phyloP scores from a whole-genome alignment of 176 grass and related monocot species.

The Pontederia paniculata region DNA sequence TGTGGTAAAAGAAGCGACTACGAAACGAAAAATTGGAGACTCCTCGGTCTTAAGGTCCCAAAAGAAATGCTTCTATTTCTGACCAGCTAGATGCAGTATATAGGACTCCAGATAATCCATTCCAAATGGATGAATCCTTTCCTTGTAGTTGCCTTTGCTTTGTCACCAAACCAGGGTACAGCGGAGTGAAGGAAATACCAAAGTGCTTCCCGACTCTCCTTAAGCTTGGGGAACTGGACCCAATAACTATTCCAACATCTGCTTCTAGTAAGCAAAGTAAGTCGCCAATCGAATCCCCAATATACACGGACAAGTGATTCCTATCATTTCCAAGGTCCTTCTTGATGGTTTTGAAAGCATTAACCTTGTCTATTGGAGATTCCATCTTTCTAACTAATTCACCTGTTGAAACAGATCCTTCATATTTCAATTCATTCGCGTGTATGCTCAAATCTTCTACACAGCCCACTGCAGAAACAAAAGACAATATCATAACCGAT shows the following conservation, averaged over 20 bases:
- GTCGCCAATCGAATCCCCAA: conserved; percentile 87
- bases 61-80: conserved; percentile 75
- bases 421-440: conserved; percentile 83
- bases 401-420: conserved; percentile 84
- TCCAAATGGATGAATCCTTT: conserved; percentile 36
- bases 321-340: conserved; percentile 8
- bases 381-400: conserved; percentile 69
- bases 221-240: conserved; percentile 56
- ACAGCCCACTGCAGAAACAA: conserved; percentile 59
- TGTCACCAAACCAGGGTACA: conserved; percentile 52
- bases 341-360: conserved; percentile 66
- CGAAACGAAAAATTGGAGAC: too few relatives aligned
- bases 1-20: too few relatives aligned
- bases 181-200: conserved; percentile 66
- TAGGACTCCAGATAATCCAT: conserved; percentile 61
- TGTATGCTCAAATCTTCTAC: conserved; percentile 73
- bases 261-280: conserved; percentile 89
- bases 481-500: conserved; percentile 1
- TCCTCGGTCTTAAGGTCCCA: conserved; percentile 35
- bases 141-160: conserved; percentile 50
- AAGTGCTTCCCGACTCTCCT: conserved; percentile 74
- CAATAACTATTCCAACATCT: conserved; percentile 89
- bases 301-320: conserved; percentile 49
- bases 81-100: conserved; percentile 90
- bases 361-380: conserved; percentile 76